A percentile compares a stretch with the other conserved stretches of the same genome.
phyloP scores from a whole-genome alignment of 2,329 filamentous ascomycete genomes.

The Colletotrichum tropicale region DNA sequence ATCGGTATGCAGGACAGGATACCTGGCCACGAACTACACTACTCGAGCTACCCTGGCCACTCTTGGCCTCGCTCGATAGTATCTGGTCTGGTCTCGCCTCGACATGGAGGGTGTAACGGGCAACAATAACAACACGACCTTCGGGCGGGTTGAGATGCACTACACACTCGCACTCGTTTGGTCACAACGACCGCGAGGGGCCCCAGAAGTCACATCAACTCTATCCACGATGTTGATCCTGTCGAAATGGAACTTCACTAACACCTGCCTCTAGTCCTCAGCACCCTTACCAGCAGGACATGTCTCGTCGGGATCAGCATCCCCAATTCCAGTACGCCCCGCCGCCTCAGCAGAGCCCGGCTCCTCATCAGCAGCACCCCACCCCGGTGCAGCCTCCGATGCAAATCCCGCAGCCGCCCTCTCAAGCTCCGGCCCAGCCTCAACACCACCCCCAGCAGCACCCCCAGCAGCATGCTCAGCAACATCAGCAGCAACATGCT shows the following conservation, averaged over 20 bases:
- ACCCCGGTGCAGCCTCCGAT: constrained; percentile 46
- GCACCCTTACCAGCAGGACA: constrained; percentile 57
- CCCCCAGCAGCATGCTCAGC: too few relatives aligned
- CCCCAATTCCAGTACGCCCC: constrained; percentile 47
- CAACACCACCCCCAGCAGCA: constrained; percentile 32
- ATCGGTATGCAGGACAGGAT: background rate
- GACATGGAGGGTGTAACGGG: constrained; percentile 12
- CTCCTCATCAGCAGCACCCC: constrained; percentile 40
- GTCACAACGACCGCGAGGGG: background rate
- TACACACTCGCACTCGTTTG: background rate
- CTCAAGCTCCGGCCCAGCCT: constrained; percentile 36
- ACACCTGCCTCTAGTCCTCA: constrained; percentile 36
- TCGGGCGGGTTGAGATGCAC: background rate
- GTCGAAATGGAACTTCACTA: constrained; percentile 10
- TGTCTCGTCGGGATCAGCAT: constrained; percentile 50
- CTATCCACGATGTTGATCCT: background rate
- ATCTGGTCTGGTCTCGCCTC: background rate
- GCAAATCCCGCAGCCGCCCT: constrained; percentile 44
- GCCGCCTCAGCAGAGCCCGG: constrained; percentile 42
- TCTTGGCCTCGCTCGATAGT: background rate
- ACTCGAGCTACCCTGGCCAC: constrained; percentile 8
- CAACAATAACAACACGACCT: constrained; percentile 10
- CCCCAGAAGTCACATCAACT: background rate
- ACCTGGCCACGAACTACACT: background rate
- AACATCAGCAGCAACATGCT: too few relatives aligned